Base-by-base conservation (phyloP, 768 basidiomycete species). In the Hypsizygus marmoreus region DNA sequence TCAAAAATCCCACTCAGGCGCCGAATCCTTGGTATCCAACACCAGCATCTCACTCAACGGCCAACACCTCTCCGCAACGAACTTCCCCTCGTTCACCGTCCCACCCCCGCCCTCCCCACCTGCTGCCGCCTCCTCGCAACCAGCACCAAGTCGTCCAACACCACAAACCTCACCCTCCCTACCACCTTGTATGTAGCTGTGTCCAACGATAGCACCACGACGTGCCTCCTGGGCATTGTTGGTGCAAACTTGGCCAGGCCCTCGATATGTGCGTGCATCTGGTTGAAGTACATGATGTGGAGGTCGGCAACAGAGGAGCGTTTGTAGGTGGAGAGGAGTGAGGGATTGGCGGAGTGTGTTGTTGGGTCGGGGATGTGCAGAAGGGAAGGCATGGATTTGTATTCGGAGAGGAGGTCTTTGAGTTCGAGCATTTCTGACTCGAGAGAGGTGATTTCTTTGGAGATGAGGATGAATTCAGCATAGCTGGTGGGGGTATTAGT, bases 351-450 rank as follows among this genome's bases (percentile, higher is more conserved):
- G 23, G 85, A 76, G 23, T 75, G 75, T 14, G 81, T 83, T 29
- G 83, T 81, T 12, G 84, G 84, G 60, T 88, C 92, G 40, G 92
- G 89, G 47, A 97, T 87, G 53, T 95, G 91, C 13, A 99, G 76
- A 14, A 92, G 77, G 6, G 93, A 91, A 0, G 97, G 95, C 80
- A 98, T 93, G 44, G 83, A 83, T 65, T 95, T 94, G 88, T 95
- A 98, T 61, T 99, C 97, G 10, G 89, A 85, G 3, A 98, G 76
- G 5, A 88, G 80, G 44, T 95, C 92, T 65, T 97, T 97, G 63
- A 99, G 81, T 60, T 98, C 95, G 23, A 97, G 79, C 88, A 98
- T 91, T 65, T 97, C 95, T 60, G 94, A 95, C 72, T 99, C 97
- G 20, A 99, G 80, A 1, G 90, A 86, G 20, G 89, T 86, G 43